Base-by-base conservation (phyloP, 441 rosid genomes). In the Pelargonium fulgidum region DNA sequence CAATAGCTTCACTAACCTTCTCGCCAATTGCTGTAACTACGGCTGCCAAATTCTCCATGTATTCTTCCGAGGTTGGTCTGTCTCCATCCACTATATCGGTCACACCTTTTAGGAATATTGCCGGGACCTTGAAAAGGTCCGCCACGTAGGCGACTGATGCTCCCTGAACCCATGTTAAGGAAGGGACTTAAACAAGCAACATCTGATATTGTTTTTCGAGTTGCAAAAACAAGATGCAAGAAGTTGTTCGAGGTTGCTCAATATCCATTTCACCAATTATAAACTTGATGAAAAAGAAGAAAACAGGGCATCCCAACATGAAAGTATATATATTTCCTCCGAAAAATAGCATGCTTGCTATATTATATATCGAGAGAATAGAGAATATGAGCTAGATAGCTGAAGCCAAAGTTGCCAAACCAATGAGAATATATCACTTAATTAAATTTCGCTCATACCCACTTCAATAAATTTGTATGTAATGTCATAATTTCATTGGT, bases 81-180 rank as follows among this genome's bases (percentile, higher is more conserved):
- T 90, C 96, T 26, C 97, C 93, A 54, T 92, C 97, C 62, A 92
- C 83, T 36, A 94, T 65, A 71, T 92, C 97, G 0, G 97, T 92
- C 78, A 90, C 97, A 1, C 94, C 98, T 83, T 92, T 90, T 59
- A 94, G 72, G 70, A 84, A 94, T 72, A 94, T 72, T 20, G 83
- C 85, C 64, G 99, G 99, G 68, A 94, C 92, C 78, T 94, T 85
- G 41, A 89, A 67, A 75, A 94, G 86, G 45, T 90, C 93, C 9
- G 97, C 91, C 22, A 94, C 98, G 68, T 92, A 94, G 20, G 96
- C 97, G 73, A 94, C 81, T n/a, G 96, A 94, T 44, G 98, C 99
- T 68, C 97, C 97, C 97, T 94, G 85, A 39, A 67, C 56, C 64
- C 67, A 74, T 74, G 12, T 69, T 26, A 63, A 9, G 13, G 50